Evolutionary conservation across 2,329 filamentous ascomycete species (phyloP).

Genomic region (Xylariaceae sp.): DNA sequence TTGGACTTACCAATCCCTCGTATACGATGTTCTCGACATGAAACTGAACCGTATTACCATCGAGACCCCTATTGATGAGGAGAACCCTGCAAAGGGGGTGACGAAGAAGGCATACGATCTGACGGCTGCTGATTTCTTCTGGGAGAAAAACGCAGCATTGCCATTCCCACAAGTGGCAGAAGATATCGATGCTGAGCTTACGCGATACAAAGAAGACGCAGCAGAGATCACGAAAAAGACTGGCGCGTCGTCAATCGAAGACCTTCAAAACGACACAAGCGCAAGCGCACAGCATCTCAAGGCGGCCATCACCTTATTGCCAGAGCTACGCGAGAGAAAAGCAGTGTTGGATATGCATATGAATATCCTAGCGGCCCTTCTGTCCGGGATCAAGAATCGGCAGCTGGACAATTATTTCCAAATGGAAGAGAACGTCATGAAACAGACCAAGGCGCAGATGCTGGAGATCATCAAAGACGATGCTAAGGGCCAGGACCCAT

Average conservation of each 20-base stretch:
- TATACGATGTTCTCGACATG: slow-evolving; percentile 70
- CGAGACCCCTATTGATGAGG: slow-evolving; percentile 76
- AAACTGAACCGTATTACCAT: slow-evolving; percentile 92
- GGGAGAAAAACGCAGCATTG: slow-evolving; percentile 84
- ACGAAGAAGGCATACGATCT: slow-evolving; percentile 89
- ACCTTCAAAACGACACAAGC: slow-evolving; percentile 84
- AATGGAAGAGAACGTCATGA: slow-evolving; percentile 86
- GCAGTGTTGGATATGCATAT: slow-evolving; percentile 97
- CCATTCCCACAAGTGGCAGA: slow-evolving; percentile 96
- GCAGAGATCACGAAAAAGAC: slow-evolving; percentile 94
- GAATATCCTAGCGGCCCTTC: slow-evolving; percentile 83
- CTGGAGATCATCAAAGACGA: slow-evolving; percentile 80
- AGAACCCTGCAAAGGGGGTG: slow-evolving; percentile 68
- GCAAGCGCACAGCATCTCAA: slow-evolving; percentile 93
- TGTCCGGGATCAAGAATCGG: slow-evolving; percentile 83
- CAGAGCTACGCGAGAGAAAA: slow-evolving; percentile 89
- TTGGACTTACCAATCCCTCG: slow-evolving; percentile 73
- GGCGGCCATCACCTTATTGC: slow-evolving; percentile 87
- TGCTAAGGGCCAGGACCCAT: slow-evolving; percentile 77
- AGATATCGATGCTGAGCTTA: slow-evolving; percentile 90
- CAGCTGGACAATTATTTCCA: slow-evolving; percentile 97
- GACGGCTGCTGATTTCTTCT: slow-evolving; percentile 90
- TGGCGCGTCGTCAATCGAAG: slow-evolving; percentile 86
- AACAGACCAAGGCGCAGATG: slow-evolving; percentile 86
- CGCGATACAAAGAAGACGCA: slow-evolving; percentile 92